Percentiles rank a stretch among this genome's conserved stretches.
phyloP scores from a whole-genome alignment of 305 asterid species.

The Rubia tinctorum region DNA sequence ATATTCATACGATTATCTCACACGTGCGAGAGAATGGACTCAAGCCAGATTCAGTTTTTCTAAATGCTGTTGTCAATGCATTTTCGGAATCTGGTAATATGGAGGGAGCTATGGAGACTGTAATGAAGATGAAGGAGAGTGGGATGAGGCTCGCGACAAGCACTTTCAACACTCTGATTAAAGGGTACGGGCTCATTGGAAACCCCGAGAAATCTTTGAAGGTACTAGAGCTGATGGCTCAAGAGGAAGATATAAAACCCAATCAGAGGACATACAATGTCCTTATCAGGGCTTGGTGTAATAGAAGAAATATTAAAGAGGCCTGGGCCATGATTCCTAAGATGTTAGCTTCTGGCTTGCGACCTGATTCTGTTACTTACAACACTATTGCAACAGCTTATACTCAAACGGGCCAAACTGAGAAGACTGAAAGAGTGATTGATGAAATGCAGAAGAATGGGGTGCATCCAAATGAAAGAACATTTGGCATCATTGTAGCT shows the following conservation, averaged over 20 bases:
- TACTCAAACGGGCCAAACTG: constrained; percentile 43
- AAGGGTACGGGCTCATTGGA: constrained; percentile 71
- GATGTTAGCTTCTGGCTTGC: constrained; percentile 47
- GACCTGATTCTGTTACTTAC: constrained; percentile 53
- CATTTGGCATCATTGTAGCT: constrained; percentile 55
- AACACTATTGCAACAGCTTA: constrained; percentile 58
- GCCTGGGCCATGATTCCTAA: constrained; percentile 45
- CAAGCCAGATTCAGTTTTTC: constrained; percentile 62
- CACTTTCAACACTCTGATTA: constrained; percentile 65
- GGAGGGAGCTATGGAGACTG: constrained; percentile 61
- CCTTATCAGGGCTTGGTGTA: constrained; percentile 64
- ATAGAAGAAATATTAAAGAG: constrained; percentile 36
- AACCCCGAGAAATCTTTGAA: constrained; percentile 61
- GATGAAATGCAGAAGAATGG: constrained; percentile 52
- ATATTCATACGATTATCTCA: constrained; percentile 47
- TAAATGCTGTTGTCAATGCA: constrained; percentile 65
- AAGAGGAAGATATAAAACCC: constrained; percentile 45
- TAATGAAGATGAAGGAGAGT: constrained; percentile 52
- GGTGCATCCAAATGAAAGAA: constrained; percentile 62
- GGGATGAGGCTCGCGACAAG: constrained; percentile 60
- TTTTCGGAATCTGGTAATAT: constrained; percentile 73
- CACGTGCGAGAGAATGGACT: constrained; percentile 43
- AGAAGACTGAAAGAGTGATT: constrained; percentile 49
- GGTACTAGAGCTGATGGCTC: constrained; percentile 51
- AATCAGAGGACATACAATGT: constrained; percentile 53